These are phyloP conservation scores for Populus hybrid DNA, from an alignment of 441 rosid species.

Conservation along the genomic window DNA sequence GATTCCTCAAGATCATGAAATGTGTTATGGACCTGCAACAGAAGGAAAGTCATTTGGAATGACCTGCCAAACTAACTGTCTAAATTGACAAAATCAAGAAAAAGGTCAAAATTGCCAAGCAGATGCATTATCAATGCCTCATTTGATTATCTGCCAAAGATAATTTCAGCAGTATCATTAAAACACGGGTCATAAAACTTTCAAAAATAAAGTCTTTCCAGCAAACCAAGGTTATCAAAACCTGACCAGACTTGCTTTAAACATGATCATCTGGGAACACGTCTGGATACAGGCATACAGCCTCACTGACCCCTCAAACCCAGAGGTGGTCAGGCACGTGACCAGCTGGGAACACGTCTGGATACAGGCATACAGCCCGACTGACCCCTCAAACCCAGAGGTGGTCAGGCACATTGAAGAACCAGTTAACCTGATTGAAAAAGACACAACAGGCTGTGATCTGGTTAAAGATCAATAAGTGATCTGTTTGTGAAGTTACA, in stretches of 20 bases:
- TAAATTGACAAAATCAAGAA: slow-evolving; percentile 1
- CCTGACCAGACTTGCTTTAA: not conserved
- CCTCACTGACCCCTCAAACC: not conserved
- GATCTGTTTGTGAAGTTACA: not conserved
- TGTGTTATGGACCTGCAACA: slow-evolving; percentile 69
- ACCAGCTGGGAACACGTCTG: not conserved
- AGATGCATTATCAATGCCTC: not conserved
- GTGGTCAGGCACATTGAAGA: not conserved
- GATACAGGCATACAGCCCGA: not conserved
- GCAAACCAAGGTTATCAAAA: not conserved
- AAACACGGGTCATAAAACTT: not conserved
- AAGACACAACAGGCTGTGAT: not conserved
- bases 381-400: not conserved
- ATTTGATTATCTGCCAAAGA: not conserved
- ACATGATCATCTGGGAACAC: not conserved
- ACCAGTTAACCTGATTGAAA: not conserved
- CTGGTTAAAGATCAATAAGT: not conserved
- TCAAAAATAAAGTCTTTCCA: not conserved
- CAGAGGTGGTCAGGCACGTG: not conserved
- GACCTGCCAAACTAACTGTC: slow-evolving; percentile 1
- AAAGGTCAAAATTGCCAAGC: not conserved
- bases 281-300: not conserved
- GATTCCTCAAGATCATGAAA: slow-evolving; percentile 85
- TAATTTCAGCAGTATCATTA: not conserved
- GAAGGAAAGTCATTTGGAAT: slow-evolving; percentile 18